Base-by-base conservation (phyloP, 352 stramenopile species). In the Peronospora farinosa region DNA sequence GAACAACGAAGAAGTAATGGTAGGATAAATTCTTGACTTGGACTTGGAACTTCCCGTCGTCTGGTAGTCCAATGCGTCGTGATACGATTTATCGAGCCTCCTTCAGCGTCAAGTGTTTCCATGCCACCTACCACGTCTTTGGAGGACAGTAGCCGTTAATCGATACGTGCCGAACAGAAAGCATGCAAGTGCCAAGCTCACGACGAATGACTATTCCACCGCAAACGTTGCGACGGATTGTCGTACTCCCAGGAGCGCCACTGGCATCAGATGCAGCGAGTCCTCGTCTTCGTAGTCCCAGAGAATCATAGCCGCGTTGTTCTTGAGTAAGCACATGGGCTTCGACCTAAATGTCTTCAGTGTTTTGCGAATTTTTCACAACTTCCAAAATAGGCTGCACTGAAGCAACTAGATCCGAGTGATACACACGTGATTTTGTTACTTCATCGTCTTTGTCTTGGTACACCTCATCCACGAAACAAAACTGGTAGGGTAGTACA, bases 261-360 rank as follows among this genome's bases (percentile, higher is more conserved):
- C 19, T 1, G 55, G 47, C 19, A 72, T 41, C 25, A 64, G 73
- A 27, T 81, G 68, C 38, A 77, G 40, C 11, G 76, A 66, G 55
- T 87, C 76, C n/a, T 73, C 65, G 59, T 85, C 76, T 28, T 74
- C 72, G 23, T 85, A 87, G 47, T 87, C 76, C 76, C 74, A 85
- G 17, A 76, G 41, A 33, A 87, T 74, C 38, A 76, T 43, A 10
- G 5, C 30, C 27, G 21, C 62, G 60, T 53, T 71, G 40, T 25
- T 79, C 69, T 27, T 68, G 58, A 15, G 70, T 83, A 7, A 87
- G 50, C 48, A 83, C 74, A 25, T 72, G 76, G 4, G 73, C 60
- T 47, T 85, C 76, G n/a, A 87, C 58, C 28, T 64, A 60, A 36
- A 87, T 69, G 23, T 72, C 48, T n/a, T 69, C 56, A 6, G 65